Conservation (phyloP, 495 filamentous ascomycete genomes). For the Podospora conica region DNA sequence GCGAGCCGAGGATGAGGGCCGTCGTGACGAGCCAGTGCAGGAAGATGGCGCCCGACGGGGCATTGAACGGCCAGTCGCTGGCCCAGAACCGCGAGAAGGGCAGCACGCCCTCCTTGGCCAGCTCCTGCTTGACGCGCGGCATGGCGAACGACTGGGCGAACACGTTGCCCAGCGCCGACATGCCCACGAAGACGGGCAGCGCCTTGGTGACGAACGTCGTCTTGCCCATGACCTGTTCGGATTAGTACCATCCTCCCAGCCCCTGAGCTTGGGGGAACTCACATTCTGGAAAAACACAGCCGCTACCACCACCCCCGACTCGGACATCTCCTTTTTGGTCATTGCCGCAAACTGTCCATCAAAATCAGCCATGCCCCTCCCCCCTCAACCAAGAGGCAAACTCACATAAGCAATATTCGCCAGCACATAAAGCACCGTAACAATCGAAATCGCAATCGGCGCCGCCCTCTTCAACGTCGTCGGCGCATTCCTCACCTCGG, state of each 20-base stretch:
- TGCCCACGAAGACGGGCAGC: slow-evolving; percentile 56
- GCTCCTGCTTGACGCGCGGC: slow-evolving; percentile 53
- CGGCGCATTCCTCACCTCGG: slow-evolving; percentile 52
- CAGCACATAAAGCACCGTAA: slow-evolving; percentile 56
- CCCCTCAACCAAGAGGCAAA: slow-evolving; percentile 55
- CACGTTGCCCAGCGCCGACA: slow-evolving; percentile 63
- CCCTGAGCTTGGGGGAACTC: neutral
- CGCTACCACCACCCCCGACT: slow-evolving; percentile 49
- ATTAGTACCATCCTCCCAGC: neutral
- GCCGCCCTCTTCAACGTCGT: slow-evolving; percentile 54
- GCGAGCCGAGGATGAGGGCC: slow-evolving; percentile 48
- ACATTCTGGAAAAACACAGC: slow-evolving; percentile 57
- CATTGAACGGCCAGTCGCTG: slow-evolving; percentile 54
- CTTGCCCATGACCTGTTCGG: slow-evolving; percentile 33
- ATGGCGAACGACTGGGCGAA: slow-evolving; percentile 58
- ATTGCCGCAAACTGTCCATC: slow-evolving; percentile 56
- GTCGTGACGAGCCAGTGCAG: slow-evolving; percentile 58
- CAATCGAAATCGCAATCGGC: slow-evolving; percentile 47
- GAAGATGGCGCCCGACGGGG: slow-evolving; percentile 54
- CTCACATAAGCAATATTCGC: slow-evolving; percentile 48
- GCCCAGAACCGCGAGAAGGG: slow-evolving; percentile 53
- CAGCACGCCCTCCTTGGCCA: slow-evolving; percentile 54
- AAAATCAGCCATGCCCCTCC: slow-evolving; percentile 43
- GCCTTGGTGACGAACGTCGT: slow-evolving; percentile 35
- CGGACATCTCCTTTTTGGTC: slow-evolving; percentile 42